Evolutionary conservation across 1,284 basidiomycete genomes (phyloP), one percentile per base, ranked within the genome.

Genomic region (Vanrija sp.): DNA sequence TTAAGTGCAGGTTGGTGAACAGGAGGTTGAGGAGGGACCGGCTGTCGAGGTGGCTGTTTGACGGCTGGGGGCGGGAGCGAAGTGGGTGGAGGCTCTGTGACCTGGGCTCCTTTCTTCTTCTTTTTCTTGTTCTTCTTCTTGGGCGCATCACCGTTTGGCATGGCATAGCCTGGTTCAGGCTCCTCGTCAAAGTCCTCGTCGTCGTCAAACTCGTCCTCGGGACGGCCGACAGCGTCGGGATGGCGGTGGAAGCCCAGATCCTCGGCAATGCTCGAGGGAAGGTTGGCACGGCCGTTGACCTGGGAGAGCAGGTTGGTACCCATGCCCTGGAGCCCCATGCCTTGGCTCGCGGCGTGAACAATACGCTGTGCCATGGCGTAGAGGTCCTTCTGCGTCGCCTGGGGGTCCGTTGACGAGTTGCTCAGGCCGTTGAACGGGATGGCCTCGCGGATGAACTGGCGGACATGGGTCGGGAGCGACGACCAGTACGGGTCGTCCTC

Each of bases 351-450:
- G 19, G 74, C 75, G 41, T 64, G 65, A 15, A 83, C 79, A 68
- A 85, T 83, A 68, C 84, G 83, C 64, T 85, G 84, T 31, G 84
- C 84, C 64, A 85, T 81, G 52, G 83, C 79, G 66, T 84, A 84
- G 81, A 86, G 83, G 31, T 82, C 71, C 45, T 67, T 62, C 55
- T 75, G 69, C 47, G 70, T 69, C 23, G 66, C 62, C 41, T 65
- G 60, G 38, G 64, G 55, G 27, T 66, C 61, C 42, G 63, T 64
- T 42, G 62, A 53, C 23, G 56, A 56, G 45, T 66, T 64, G 47
- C 63, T 62, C n/a, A 60, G 54, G 8, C 53, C 61, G 41, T 63
- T 60, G 56, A 79, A 73, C 1, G 82, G 82, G 3, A 83, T 75
- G 15, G 81, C 81, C 52, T 81, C 80, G 50, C 80, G 73, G 44